Base-by-base conservation (phyloP, 805 yeast genomes). In the Yamadazyma scolyti region DNA sequence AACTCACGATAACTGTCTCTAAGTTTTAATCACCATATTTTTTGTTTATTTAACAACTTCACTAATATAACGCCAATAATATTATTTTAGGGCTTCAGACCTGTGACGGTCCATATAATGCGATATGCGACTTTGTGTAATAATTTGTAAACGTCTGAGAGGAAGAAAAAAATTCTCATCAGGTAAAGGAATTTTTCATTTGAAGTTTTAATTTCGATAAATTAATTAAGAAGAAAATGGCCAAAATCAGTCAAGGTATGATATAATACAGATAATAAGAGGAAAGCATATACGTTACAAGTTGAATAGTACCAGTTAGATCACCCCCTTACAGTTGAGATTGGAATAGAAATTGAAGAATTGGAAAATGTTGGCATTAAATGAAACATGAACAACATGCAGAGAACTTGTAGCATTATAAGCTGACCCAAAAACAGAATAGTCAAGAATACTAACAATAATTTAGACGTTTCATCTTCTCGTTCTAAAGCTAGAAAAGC, bases 401-500 rank as follows among this genome's bases (percentile, higher is more conserved):
- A n/a, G n/a, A n/a, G n/a, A n/a, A n/a, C n/a, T n/a, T n/a, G n/a
- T n/a, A n/a, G n/a, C n/a, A n/a, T n/a, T n/a, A n/a, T n/a, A n/a
- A n/a, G n/a, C n/a, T n/a, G n/a, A n/a, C n/a, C n/a, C n/a, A n/a
- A n/a, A n/a, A n/a, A n/a, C n/a, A n/a, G n/a, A n/a, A n/a, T n/a
- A n/a, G n/a, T n/a, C n/a, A n/a, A 8, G 10, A 10, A 20, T 32
- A 30, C 33, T 35, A 35, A 62, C 67, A 44, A 27, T 16, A 16
- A n/a, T 43, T 15, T 52, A 84, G 96, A 93, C 96, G 97, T 93
- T 72, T 88, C 98, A 62, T 82, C 95, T 70, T 89, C 96, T 68
- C 93, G 98, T 80, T 84, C 95, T 73, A 93, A 93, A 83, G 79
- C 97, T 71, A 89, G 98, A 85, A 93, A 93, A 86, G 97, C 97